These are phyloP conservation scores for Naganishia antarctica DNA, from an alignment of 768 basidiomycete genomes.

Conservation along the genomic window DNA sequence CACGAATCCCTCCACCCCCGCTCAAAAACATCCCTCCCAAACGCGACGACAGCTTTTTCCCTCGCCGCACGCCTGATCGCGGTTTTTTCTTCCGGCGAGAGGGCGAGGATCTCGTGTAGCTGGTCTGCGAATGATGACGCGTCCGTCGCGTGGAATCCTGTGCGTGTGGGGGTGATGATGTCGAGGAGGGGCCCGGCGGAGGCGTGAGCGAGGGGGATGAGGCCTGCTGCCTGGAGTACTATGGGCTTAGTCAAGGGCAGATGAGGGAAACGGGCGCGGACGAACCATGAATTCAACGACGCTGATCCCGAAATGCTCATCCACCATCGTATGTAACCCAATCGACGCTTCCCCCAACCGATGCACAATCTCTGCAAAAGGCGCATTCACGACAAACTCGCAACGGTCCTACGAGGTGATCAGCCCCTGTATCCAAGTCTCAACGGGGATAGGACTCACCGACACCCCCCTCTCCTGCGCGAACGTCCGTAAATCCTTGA, in stretches of 20 bases:
- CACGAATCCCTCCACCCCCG: slow-evolving; percentile 55
- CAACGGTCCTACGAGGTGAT: slow-evolving; percentile 57
- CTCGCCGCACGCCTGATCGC: slow-evolving; percentile 67
- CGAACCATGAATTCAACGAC: slow-evolving; percentile 94
- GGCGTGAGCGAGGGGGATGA: slow-evolving; percentile 84
- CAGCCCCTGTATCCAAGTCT: too few relatives aligned
- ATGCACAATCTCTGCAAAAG: slow-evolving; percentile 64
- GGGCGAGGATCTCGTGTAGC: slow-evolving; percentile 61
- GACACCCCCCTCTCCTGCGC: slow-evolving; percentile 63
- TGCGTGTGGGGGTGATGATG: slow-evolving; percentile 70
- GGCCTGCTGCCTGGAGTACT: slow-evolving; percentile 71
- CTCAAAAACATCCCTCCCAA: slow-evolving; percentile 73
- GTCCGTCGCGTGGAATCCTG: slow-evolving; percentile 75
- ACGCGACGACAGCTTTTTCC: slow-evolving; percentile 64
- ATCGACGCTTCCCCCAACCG: slow-evolving; percentile 73
- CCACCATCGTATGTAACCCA: slow-evolving; percentile 92
- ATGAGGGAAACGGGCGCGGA: slow-evolving; percentile 1
- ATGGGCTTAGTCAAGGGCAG: background rate
- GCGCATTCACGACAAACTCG: slow-evolving; percentile 75
- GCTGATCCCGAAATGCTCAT: slow-evolving; percentile 98
- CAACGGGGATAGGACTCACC: slow-evolving; percentile 52
- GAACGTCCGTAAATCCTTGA: slow-evolving; percentile 59
- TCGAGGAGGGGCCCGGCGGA: slow-evolving; percentile 88
- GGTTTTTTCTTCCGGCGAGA: slow-evolving; percentile 57
- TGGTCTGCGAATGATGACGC: slow-evolving; percentile 63